Base-by-base conservation (phyloP, 148 eudicot genomes). In the Agrostemma githago region DNA sequence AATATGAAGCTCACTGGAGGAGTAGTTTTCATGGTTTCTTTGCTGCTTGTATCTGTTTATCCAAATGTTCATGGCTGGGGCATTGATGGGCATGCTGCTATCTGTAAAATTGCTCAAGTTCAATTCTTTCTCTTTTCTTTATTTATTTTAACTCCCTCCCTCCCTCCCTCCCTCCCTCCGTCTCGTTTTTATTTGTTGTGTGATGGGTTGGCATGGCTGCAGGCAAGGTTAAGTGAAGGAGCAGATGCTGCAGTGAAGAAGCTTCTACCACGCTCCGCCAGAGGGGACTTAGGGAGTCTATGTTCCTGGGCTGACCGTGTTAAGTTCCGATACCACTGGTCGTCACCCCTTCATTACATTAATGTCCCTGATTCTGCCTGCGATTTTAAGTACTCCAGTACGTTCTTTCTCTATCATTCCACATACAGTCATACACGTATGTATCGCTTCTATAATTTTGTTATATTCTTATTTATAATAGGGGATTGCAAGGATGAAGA, bases 401-500 rank as follows among this genome's bases (percentile, higher is more conserved):
- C 74, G 85, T 62, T 3, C 2, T 38, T 26, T 62, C 51, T 48
- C 44, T 40, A 8, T 19, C 34, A 26, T 26, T 26, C 34, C 34
- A 26, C 34, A 1, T 26, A 26, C 34, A 26, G 34, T 26, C 34
- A 26, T 26, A 26, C 34, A 26, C 34, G 34, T 26, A 26, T 16
- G 38, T 26, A 5, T n/a, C n/a, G n/a, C n/a, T n/a, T n/a, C n/a
- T n/a, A n/a, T 26, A 21, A 62, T 26, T 26, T 62, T 39, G 58
- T 38, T 16, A n/a, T 6, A 7, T 54, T 59, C 1, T 38, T 6
- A 9, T 20, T 6, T 14, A 69, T 15, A 37, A 2, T 44, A 88
- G 97, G 95, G 83, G 97, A 92, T 76, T 89, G 97, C 87, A 88
- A 84, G 77, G 92, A 89, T 79, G 95, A 85, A 80, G 75, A 86